Conservation (phyloP, 495 filamentous ascomycete genomes). For the Aspergillus olivimuriae region DNA sequence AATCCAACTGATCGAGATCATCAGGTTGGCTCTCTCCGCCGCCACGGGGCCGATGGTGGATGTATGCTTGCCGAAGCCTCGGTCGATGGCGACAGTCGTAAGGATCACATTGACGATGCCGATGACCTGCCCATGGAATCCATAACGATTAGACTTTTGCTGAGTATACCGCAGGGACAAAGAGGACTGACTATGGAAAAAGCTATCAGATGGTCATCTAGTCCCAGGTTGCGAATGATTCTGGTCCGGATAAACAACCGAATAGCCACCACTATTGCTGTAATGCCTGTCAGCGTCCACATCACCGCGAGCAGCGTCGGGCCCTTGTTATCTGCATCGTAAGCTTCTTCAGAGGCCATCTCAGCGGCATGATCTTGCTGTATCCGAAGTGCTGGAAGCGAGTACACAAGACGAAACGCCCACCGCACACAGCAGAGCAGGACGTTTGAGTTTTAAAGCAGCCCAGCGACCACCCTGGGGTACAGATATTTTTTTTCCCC, state of each 20-base stretch:
- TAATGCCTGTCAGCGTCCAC: conserved; percentile 30
- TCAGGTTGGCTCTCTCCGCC: conserved; percentile 14
- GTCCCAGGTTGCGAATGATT: conserved; percentile 38
- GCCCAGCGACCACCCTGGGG: too few relatives aligned
- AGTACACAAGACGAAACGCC: too few relatives aligned
- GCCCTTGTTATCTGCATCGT: too few relatives aligned
- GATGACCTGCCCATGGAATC: conserved; percentile 18
- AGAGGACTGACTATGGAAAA: conserved; percentile 29
- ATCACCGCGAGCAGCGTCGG: conserved; percentile 36
- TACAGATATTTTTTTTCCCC: too few relatives aligned
- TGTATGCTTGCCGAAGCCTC: conserved; percentile 25
- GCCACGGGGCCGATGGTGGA: conserved; percentile 6
- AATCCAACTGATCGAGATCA: conserved; percentile 19
- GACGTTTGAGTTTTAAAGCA: too few relatives aligned
- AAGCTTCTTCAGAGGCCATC: too few relatives aligned
- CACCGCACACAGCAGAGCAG: too few relatives aligned
- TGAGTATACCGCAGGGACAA: neutral
- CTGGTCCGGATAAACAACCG: conserved; percentile 42
- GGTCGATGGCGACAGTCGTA: conserved; percentile 15
- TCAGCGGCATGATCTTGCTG: too few relatives aligned
- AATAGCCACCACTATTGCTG: conserved; percentile 25
- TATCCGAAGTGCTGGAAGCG: too few relatives aligned
- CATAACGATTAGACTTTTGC: neutral
- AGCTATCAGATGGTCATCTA: conserved; percentile 47
- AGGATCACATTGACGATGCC: conserved; percentile 15